These are phyloP conservation scores for Myotisia sp. DNA, from an alignment of 2,329 filamentous ascomycete species.

Conservation along the genomic window DNA sequence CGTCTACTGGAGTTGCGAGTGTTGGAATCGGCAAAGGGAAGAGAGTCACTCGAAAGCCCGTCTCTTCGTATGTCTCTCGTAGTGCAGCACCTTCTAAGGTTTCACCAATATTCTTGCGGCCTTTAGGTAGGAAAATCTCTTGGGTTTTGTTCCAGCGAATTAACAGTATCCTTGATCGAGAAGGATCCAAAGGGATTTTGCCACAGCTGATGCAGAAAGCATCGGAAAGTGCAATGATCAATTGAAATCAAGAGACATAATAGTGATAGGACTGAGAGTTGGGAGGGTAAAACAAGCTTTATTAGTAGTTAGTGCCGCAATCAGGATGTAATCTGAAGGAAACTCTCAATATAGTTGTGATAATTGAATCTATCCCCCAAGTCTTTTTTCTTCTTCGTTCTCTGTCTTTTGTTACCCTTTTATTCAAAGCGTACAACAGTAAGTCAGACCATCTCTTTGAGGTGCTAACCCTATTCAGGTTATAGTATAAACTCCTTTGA, in stretches of 20 bases:
- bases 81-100: constrained; percentile 14
- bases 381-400: too few species aligned
- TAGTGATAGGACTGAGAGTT: neutral
- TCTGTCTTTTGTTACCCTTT: too few species aligned
- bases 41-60: constrained; percentile 5
- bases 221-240: constrained; percentile 7
- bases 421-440: too few species aligned
- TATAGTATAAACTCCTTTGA: too few species aligned
- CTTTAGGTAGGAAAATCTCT: constrained; percentile 17
- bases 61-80: constrained; percentile 19
- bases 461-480: too few species aligned
- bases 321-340: too few species aligned
- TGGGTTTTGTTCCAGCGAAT: constrained; percentile 8
- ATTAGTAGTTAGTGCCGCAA: too few species aligned
- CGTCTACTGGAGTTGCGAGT: neutral
- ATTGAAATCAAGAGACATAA: neutral
- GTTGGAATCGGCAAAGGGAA: constrained; percentile 2
- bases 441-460: too few species aligned
- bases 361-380: too few species aligned
- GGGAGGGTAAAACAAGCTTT: too few species aligned
- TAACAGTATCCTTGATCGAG: constrained; percentile 9
- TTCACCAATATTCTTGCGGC: constrained; percentile 17
- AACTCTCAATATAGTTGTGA: too few species aligned
- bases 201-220: constrained; percentile 13
- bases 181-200: constrained; percentile 12